phyloP scores from a whole-genome alignment of 345 rosid genomes.

The Hirschfeldia incana region DNA sequence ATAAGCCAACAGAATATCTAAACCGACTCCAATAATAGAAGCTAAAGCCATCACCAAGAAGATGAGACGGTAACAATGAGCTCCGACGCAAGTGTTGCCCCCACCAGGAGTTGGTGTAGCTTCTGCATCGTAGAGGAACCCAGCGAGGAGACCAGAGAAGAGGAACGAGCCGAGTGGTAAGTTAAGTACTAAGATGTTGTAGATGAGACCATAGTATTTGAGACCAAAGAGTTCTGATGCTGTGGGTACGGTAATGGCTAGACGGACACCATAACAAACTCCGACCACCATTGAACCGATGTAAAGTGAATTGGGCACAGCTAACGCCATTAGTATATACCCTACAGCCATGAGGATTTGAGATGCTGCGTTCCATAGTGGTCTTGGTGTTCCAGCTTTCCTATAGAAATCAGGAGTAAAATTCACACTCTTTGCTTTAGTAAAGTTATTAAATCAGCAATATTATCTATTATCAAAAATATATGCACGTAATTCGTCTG shows the following conservation, averaged over 20 bases:
- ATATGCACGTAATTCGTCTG: not conserved
- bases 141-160: conserved; percentile 90
- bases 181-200: conserved; percentile 86
- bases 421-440: not conserved
- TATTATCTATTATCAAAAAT: not conserved
- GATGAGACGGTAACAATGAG: conserved; percentile 80
- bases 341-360: conserved; percentile 88
- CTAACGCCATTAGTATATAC: conserved; percentile 73
- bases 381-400: conserved; percentile 86
- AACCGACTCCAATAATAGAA: conserved; percentile 63
- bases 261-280: conserved; percentile 86
- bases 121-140: conserved; percentile 73
- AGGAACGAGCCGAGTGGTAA: conserved; percentile 93
- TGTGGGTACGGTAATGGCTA: conserved; percentile 80
- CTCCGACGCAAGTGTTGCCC: conserved; percentile 84
- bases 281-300: conserved; percentile 85
- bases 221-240: conserved; percentile 97
- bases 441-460: not conserved
- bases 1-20: conserved; percentile 62
- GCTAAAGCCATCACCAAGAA: conserved; percentile 72
- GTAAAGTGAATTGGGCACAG: conserved; percentile 77
- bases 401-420: conserved; percentile 36
- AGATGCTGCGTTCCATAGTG: conserved; percentile 91
- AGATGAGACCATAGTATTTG: conserved; percentile 79
- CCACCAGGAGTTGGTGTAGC: conserved; percentile 78